Conservation (phyloP, 2,329 filamentous ascomycete species). For the Stachybotrys chartarum region DNA sequence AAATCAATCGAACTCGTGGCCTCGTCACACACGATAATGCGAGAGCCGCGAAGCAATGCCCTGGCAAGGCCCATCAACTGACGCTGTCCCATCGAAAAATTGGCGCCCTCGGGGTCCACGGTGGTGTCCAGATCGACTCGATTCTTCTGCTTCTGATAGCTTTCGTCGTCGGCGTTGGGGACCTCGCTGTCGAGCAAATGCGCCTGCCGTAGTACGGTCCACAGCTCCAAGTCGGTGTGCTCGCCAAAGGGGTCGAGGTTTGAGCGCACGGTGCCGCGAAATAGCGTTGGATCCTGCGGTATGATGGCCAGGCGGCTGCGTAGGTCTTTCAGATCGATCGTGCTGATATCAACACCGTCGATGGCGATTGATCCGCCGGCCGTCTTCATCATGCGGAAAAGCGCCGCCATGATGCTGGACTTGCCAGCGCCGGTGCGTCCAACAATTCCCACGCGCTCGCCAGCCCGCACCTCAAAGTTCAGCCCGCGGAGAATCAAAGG, state of each 20-base stretch:
- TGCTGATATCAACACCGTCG: conserved; percentile 60
- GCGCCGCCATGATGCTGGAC: conserved; percentile 69
- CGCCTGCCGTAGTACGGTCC: conserved; percentile 56
- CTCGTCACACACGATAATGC: conserved; percentile 66
- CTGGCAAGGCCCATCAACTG: conserved; percentile 53
- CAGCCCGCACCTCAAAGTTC: conserved; percentile 62
- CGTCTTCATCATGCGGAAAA: conserved; percentile 65
- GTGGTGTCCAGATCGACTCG: conserved; percentile 44
- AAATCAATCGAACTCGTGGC: conserved; percentile 66
- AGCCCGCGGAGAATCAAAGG: conserved; percentile 65
- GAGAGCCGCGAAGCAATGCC: conserved; percentile 49
- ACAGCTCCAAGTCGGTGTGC: conserved; percentile 64
- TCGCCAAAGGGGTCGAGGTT: conserved; percentile 74
- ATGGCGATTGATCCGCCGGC: conserved; percentile 53
- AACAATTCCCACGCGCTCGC: conserved; percentile 72
- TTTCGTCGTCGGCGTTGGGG: background rate
- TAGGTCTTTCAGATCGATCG: conserved; percentile 63
- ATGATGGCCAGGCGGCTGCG: conserved; percentile 71
- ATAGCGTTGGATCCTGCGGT: conserved; percentile 75
- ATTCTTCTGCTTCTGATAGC: background rate
- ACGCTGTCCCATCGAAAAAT: conserved; percentile 62
- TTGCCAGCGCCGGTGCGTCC: conserved; percentile 75
- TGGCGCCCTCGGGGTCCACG: conserved; percentile 58
- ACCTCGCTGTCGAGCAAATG: conserved; percentile 24
- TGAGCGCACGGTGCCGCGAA: conserved; percentile 67